Percentiles rank a stretch among this genome's conserved stretches.
phyloP scores from a whole-genome alignment of 208 protist species.

The Kentomonas sorsogonicus region DNA sequence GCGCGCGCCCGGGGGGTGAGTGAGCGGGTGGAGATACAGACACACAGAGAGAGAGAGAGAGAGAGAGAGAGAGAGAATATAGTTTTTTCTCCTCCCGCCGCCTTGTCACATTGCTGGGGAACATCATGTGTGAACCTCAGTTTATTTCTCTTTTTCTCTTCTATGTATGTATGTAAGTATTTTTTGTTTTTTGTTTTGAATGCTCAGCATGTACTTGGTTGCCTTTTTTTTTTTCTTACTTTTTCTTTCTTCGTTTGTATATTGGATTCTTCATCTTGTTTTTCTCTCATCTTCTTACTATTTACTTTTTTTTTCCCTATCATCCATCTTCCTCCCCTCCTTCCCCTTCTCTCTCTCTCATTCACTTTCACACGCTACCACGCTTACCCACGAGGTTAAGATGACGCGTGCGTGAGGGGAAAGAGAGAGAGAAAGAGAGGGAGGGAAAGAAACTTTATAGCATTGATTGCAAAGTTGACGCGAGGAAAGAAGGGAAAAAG shows the following conservation, averaged over 20 bases:
- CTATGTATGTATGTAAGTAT: not conserved
- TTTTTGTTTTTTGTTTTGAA: constrained; percentile 7
- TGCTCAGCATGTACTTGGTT: not conserved
- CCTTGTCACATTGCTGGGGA: too few relatives aligned
- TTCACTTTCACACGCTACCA: not conserved
- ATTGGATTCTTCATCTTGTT: constrained; percentile 1
- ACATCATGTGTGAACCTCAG: too few relatives aligned
- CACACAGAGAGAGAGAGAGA: too few relatives aligned
- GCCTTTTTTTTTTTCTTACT: constrained; percentile 10
- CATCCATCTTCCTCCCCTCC: not conserved
- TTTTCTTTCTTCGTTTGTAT: not conserved
- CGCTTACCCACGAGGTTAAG: not conserved
- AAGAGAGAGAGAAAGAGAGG: too few relatives aligned
- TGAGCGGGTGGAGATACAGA: too few relatives aligned
- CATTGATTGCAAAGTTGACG: not conserved
- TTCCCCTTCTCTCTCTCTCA: not conserved
- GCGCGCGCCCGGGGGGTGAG: too few relatives aligned
- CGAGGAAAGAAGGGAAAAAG: not conserved
- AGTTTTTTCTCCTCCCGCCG: too few relatives aligned
- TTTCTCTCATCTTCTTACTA: not conserved
- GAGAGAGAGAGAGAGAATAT: too few relatives aligned
- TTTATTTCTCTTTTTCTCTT: constrained; percentile 1
- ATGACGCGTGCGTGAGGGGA: too few relatives aligned
- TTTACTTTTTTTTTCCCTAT: not conserved
- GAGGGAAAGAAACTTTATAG: too few relatives aligned